phyloP scores from a whole-genome alignment of 73 alveolate genomes.

The Effrenium voratum region DNA sequence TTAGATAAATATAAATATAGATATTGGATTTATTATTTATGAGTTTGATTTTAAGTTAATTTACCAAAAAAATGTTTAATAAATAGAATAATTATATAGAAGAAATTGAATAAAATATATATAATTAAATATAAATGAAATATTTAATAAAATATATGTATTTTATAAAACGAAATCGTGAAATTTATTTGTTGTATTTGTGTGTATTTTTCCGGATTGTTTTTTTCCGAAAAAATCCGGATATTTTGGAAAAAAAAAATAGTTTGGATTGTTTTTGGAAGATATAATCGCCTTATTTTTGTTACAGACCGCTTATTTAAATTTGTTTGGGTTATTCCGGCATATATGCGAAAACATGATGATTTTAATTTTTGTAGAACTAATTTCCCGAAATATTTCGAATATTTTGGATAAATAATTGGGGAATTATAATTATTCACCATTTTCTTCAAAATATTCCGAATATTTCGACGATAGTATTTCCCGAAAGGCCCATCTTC shows the following conservation, averaged over 20 bases:
- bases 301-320: no score
- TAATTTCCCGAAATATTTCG: no score
- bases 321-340: no score
- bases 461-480: no score
- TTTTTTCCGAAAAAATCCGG: background rate
- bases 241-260: no score
- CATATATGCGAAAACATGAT: no score
- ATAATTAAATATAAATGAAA: background rate
- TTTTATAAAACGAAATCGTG: background rate
- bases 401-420: no score
- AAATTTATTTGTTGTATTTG: background rate
- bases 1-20: background rate
- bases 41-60: background rate
- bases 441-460: no score
- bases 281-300: no score
- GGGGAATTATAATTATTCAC: no score
- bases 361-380: no score
- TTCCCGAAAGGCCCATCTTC: no score
- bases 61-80: background rate
- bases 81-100: background rate
- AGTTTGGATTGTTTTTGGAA: background rate
- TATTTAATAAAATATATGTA: background rate
- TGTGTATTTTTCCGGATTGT: background rate
- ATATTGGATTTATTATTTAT: background rate
- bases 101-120: background rate